A percentile compares a stretch with the other conserved stretches of the same genome.
These are phyloP conservation scores for Cutaneotrichosporon sp. DNA, from an alignment of 1,284 basidiomycete genomes.

Conservation along the genomic window DNA sequence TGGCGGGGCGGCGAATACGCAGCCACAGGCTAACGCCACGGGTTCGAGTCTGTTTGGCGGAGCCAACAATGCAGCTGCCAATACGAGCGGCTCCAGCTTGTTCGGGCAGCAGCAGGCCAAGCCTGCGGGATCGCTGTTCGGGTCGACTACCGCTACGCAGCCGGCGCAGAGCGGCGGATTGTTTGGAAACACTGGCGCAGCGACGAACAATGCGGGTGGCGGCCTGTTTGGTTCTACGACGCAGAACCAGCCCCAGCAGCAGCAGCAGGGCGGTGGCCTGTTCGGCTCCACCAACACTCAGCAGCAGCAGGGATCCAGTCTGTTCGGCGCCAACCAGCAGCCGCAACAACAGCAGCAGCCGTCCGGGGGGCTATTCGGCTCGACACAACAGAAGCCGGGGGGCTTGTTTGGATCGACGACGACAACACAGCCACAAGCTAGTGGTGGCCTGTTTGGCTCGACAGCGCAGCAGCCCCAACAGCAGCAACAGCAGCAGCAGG, in stretches of 20 bases:
- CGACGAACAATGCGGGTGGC: constrained; percentile 3
- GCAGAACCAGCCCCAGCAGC: constrained; percentile 25
- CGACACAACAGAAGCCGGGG: constrained; percentile 23
- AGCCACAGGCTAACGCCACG: not conserved
- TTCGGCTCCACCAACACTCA: constrained; percentile 35
- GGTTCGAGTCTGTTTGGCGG: constrained; percentile 3
- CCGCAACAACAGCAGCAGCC: constrained; percentile 12
- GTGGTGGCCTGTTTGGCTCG: constrained; percentile 17
- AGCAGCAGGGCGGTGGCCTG: constrained; percentile 54
- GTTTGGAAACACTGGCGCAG: constrained; percentile 14
- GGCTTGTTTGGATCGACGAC: constrained; percentile 53
- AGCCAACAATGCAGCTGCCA: not conserved
- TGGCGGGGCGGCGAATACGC: not conserved
- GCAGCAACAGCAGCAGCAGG: constrained; percentile 8
- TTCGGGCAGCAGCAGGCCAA: constrained; percentile 11
- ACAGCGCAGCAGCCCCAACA: constrained; percentile 3
- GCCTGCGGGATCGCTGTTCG: constrained; percentile 15
- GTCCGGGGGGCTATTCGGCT: constrained; percentile 41
- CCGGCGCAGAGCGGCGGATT: constrained; percentile 4
- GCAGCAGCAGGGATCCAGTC: constrained; percentile 33
- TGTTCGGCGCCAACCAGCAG: constrained; percentile 40
- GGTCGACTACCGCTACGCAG: constrained; percentile 16
- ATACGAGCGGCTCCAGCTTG: constrained; percentile 5
- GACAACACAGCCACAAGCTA: constrained; percentile 13
- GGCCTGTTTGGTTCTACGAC: constrained; percentile 28